Evolutionary conservation across 305 asterid genomes (phyloP), one percentile per base, ranked within the genome.

Genomic region (Solanum hybrid): DNA sequence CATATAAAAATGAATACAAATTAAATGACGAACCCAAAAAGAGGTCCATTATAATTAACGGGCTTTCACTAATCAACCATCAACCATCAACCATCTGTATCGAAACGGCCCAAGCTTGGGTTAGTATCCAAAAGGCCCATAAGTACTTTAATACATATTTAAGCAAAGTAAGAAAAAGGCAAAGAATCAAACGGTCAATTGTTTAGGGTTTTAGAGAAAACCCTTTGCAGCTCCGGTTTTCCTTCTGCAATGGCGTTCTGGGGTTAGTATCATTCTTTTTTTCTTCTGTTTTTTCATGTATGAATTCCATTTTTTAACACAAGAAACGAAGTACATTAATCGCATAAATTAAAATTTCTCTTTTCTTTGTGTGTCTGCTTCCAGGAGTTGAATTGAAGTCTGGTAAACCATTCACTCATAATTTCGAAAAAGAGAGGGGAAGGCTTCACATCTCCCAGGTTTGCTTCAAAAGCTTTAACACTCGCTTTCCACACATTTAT

Each of bases 371-470:
- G 72, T n/a, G 17, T n/a, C 60, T 42, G 24, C 24, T 40, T 87
- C 14, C 92, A 97, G 99, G 99, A 64, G 90, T 94, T 89, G 99
- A 97, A 94, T 92, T 96, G 75, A 92, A 94, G 90, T 97, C 98
- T 29, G 95, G 95, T 78, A 92, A 92, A 90, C 95, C 98, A 0
- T 94, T 91, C 91, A 42, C 90, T 90, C 96, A 94, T 90, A 90
- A 36, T 29, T 89, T 90, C 24, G 93, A 91, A 4, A 88, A 79
- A 10, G 95, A 93, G 86, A 87, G 89, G 1, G 98, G 98, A 88
- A 93, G 98, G 89, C 99, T 96, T 88, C 99, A 92, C 88, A 14
- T 97, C 42, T 96, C 99, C 86, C 98, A 95, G 99, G 99, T 97
- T 90, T 38, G 90, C 89, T 38, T 86, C 8, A 12, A 84, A 51